Conservation (phyloP, 192 early-diverging fungal species). For the Coemansia sp. region DNA sequence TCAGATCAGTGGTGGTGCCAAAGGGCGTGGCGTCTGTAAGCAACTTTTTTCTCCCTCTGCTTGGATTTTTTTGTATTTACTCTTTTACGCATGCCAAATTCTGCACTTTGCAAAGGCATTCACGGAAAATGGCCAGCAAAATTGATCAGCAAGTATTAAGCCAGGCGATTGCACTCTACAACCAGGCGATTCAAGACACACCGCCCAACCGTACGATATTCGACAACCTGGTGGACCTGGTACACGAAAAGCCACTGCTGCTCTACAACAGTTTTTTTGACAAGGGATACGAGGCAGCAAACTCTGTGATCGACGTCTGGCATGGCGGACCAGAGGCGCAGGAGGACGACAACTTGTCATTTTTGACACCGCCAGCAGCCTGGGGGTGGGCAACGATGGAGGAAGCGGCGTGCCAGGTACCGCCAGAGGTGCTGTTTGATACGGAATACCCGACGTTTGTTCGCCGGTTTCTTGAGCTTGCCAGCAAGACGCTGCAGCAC, state of each 20-base stretch:
- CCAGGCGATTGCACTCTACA: constrained; percentile 24
- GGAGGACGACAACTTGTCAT: constrained; percentile 28
- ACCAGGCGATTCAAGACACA: constrained; percentile 30
- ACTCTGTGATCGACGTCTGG: constrained; percentile 22
- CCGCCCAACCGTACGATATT: constrained; percentile 48
- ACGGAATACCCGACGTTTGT: constrained; percentile 27
- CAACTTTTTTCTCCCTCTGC: too few species aligned
- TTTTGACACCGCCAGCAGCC: constrained; percentile 40
- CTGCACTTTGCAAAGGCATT: too few species aligned
- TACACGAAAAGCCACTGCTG: constrained; percentile 30
- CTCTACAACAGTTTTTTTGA: constrained; percentile 33
- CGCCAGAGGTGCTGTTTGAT: constrained; percentile 19
- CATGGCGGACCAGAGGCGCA: constrained; percentile 4
- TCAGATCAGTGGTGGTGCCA: too few species aligned
- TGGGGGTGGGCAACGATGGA: constrained; percentile 55
- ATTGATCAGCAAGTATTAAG: neutral
- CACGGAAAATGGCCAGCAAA: constrained; percentile 5
- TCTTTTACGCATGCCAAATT: too few species aligned
- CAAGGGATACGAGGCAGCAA: constrained; percentile 31
- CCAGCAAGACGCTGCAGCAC: constrained; percentile 16
- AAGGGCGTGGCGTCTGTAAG: too few species aligned
- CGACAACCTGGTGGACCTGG: constrained; percentile 37
- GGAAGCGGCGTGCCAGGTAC: constrained; percentile 28
- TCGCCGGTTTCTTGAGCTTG: constrained; percentile 25
- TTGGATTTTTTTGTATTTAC: too few species aligned